Evolutionary conservation across 2,329 filamentous ascomycete species (phyloP), one percentile per base, ranked within the genome.

Genomic region (Alternaria rosae): DNA sequence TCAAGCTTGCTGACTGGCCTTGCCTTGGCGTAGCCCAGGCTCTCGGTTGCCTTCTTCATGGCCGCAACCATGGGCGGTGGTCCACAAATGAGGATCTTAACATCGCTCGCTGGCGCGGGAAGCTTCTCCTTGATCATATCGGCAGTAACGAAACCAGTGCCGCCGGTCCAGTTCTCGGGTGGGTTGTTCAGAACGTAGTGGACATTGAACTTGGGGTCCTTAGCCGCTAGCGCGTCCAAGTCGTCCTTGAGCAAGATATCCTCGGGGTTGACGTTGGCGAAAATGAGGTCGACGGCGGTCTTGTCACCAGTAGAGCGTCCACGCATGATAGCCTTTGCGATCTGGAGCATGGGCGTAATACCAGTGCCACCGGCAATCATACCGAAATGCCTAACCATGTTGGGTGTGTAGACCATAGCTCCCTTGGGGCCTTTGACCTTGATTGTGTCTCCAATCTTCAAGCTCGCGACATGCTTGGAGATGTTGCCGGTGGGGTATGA

Each of bases 341-440:
- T 89, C 85, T 99, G 95, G 67, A 98, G 87, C 95, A 99, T 99
- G 64, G 95, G 95, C 10, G 95, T 98, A 80, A 99, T 98, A 72
- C 95, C 95, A 32, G 95, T 98, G 69, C 95, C 95, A 70, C 95
- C 95, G 67, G 95, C 93, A 78, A 99, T 92, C 95, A 99, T 99
- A 78, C 94, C 95, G 71, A 99, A 97, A 82, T 92, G 92, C 68
- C 92, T 90, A 73, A 94, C 92, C 92, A 99, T 94, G 86, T 97
- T 97, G 73, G 94, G 93, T 17, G 91, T 92, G 84, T 99, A 99
- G 66, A 97, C 92, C 86, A 99, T 97, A 73, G 94, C 94, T 72
- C 95, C 95, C 87, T 98, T 98, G 81, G 95, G 95, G 10, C 95
- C 95, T 74, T 88, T 90, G 74, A 98, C 91, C 79, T 92, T 92